These are phyloP conservation scores for Mycena vulgaris DNA, from an alignment of 768 basidiomycete species.

Conservation along the genomic window DNA sequence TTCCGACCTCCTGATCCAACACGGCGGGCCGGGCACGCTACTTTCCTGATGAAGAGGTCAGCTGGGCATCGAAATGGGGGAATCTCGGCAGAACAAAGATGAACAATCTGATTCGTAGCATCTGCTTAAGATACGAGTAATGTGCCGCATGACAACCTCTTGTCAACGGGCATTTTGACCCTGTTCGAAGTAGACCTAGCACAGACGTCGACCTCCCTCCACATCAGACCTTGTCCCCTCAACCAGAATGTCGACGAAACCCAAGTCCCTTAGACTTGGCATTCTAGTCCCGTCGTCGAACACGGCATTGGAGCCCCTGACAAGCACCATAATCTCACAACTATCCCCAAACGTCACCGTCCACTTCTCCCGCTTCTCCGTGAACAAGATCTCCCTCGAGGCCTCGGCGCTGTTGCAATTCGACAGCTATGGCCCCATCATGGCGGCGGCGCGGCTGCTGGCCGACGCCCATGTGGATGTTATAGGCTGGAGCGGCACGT, in stretches of 20 bases:
- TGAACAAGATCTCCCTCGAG: constrained; percentile 28
- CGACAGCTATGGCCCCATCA: constrained; percentile 21
- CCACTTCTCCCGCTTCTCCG: constrained; percentile 27
- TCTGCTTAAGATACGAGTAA: too few species aligned
- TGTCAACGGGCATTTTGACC: constrained; percentile 11
- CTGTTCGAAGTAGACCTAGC: constrained; percentile 18
- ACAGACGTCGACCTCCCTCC: constrained; percentile 4
- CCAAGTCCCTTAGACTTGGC: constrained; percentile 21
- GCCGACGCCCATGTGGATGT: constrained; percentile 23
- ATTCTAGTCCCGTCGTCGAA: constrained; percentile 25
- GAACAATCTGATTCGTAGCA: too few species aligned
- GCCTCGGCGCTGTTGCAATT: constrained; percentile 23
- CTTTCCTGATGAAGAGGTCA: too few species aligned
- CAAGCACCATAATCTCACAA: constrained; percentile 24
- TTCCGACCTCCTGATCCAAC: too few species aligned
- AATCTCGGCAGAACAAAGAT: too few species aligned
- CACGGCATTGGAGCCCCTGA: constrained; percentile 23
- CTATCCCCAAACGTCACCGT: constrained; percentile 28
- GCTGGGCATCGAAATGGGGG: too few species aligned
- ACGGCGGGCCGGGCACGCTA: too few species aligned
- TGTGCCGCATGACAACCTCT: not conserved
- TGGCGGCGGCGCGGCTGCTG: constrained; percentile 28
- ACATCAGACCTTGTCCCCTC: constrained; percentile 9
- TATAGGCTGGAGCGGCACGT: constrained; percentile 28
- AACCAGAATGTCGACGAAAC: constrained; percentile 21